These are phyloP conservation scores for Pseudozyma hubeiensis DNA, from an alignment of 1,284 basidiomycete species.

Conservation along the genomic window DNA sequence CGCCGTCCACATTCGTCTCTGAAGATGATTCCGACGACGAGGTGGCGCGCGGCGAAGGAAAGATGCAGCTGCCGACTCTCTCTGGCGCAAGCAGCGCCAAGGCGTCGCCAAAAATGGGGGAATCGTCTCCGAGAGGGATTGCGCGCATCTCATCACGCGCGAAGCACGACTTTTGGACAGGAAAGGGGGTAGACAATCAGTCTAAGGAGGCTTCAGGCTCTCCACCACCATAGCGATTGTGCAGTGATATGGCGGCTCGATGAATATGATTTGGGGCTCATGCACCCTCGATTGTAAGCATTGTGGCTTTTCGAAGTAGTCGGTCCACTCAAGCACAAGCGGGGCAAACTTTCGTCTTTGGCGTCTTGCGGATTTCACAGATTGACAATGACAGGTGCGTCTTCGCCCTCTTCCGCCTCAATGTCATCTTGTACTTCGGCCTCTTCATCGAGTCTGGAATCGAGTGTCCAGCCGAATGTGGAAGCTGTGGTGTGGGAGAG, in stretches of 20 bases:
- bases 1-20: constrained; percentile 45
- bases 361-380: constrained; percentile 4
- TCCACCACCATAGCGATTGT: constrained; percentile 19
- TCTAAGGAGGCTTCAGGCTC: constrained; percentile 19
- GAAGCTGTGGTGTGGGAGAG: constrained; percentile 17
- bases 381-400: constrained; percentile 46
- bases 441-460: constrained; percentile 38
- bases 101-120: constrained; percentile 20
- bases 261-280: too few species aligned
- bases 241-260: too few species aligned
- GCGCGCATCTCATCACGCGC: constrained; percentile 42
- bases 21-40: constrained; percentile 41
- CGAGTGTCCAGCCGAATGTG: constrained; percentile 38
- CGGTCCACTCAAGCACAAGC: too few species aligned
- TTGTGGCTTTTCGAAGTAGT: too few species aligned
- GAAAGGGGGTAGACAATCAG: constrained; percentile 32
- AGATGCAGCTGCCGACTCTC: constrained; percentile 36
- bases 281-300: too few species aligned
- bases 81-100: constrained; percentile 20
- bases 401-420: constrained; percentile 43
- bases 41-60: constrained; percentile 17
- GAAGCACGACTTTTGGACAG: constrained; percentile 48
- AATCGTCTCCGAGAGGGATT: constrained; percentile 10
- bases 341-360: too few species aligned
- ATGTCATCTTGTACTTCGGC: constrained; percentile 40